Base-by-base conservation (phyloP, 495 filamentous ascomycete species). In the Penicillium odoratum region DNA sequence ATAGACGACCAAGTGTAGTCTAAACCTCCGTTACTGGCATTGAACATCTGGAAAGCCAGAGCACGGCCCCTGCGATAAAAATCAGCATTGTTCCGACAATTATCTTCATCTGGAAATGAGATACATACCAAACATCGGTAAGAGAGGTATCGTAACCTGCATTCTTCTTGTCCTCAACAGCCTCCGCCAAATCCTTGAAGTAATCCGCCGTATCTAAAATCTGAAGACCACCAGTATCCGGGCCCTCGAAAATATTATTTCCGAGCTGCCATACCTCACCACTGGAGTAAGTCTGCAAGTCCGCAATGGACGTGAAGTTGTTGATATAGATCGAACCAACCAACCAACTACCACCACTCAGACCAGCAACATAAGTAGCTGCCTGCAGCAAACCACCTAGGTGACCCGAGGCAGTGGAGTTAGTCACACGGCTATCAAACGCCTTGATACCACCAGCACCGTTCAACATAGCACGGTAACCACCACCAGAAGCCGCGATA, bases 1-100 rank as follows among this genome's bases (percentile, higher is more conserved):
- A 98, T 93, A 36, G 91, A 95, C 21, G 92, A 96, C 77, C 86
- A 97, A 15, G 94, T 97, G 64, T 89, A 91, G 5, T 78, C 79
- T 28, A 88, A 84, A 0, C 91, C 93, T 26, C 94, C 93, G 58
- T 91, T 73, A 13, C 79, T 78, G 29, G 80, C 89, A 68, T 93
- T 88, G 66, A 97, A 82, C 54, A 98, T 81, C 67, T 98, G 94
- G 63, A 85, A 92, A 26, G 87, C 85, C 21, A 98, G 78, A 11
- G 87, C 89, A 33, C 92, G 87, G 4, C 80, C 83, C 74, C 73
- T 79, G 45, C 30, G 45, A 30, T 29, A 25, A 26, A 43, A 25
- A 38, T 70, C 46, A 69, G 58, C 25, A 45, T 51, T 26, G 3
- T 25, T 36, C 26, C 33, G 4, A 10, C 26, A 3, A 25, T 28